These are phyloP conservation scores for Populus pruinosa DNA, from an alignment of 345 rosid genomes.

Conservation along the genomic window DNA sequence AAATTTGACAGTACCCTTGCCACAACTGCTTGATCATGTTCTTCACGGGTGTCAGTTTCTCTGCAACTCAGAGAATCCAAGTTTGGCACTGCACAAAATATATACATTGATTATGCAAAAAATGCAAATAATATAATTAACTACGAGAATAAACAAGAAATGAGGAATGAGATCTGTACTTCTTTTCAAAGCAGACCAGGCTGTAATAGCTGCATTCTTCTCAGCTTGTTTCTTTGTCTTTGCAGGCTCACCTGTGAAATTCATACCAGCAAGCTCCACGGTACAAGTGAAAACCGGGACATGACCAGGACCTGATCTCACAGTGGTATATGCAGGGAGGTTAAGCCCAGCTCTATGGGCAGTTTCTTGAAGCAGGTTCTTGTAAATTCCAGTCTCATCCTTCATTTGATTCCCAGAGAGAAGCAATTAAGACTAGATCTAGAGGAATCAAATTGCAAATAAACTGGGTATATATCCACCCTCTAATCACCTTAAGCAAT, in stretches of 20 bases:
- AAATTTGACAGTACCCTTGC: conserved; percentile 53
- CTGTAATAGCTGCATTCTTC: conserved; percentile 73
- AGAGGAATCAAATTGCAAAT: background rate
- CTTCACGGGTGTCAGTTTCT: conserved; percentile 37
- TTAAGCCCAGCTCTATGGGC: conserved; percentile 71
- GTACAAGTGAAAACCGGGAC: conserved; percentile 56
- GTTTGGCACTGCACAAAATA: conserved; percentile 41
- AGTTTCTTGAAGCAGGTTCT: conserved; percentile 76
- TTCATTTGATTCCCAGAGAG: conserved; percentile 19
- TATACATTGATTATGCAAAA: background rate
- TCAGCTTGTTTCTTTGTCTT: conserved; percentile 81
- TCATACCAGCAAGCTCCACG: conserved; percentile 70
- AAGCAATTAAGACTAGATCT: background rate
- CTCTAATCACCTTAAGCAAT: background rate
- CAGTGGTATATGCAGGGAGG: conserved; percentile 60
- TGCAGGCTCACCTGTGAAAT: conserved; percentile 57
- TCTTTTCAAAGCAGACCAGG: conserved; percentile 72
- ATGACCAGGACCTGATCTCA: conserved; percentile 75
- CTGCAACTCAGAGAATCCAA: conserved; percentile 35
- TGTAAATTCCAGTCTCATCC: conserved; percentile 81
- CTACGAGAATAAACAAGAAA: background rate
- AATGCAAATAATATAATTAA: background rate
- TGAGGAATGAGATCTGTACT: conserved; percentile 18
- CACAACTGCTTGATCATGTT: conserved; percentile 51
- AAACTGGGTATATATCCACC: background rate